Base-by-base conservation (phyloP, 1,284 basidiomycete genomes). In the Pseudozyma sp. region DNA sequence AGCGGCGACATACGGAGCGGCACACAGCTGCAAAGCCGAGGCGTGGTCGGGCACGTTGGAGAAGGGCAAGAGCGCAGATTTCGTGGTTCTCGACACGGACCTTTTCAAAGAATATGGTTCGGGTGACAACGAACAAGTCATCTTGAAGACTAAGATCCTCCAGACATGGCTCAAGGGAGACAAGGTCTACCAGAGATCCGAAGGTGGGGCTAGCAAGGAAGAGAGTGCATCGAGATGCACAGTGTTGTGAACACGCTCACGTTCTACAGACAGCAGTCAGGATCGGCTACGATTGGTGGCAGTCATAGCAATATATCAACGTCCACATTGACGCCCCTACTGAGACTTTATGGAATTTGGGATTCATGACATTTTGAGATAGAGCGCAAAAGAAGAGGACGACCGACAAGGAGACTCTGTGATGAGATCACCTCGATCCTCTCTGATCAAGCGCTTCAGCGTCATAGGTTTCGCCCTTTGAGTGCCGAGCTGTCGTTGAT, bases 21-120 rank as follows among this genome's bases (percentile, higher is more conserved):
- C 74, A 9, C 53, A 64, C 49, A 70, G 68, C 33, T 76, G 74
- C 46, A 71, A 66, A 47, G 65, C 69, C 3, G 74, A 76, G n/a
- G 30, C 17, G 4, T 66, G 65, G 62, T 37, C 63, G 6, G 74
- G 69, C 0, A 68, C 61, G 13, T 50, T 73, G 19, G 68, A 71
- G 33, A 30, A 50, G 50, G 74, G 74, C 4, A 72, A 62, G 49
- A 72, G 63, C 30, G 74, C 74, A 3, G 68, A 76, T 29, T 76
- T 76, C 51, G 69, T 65, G 6, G 63, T 76, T 6, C n/a, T 76
- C 33, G 74, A 76, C 42, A 68, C 68, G 14, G 64, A 73, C 49
- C 39, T 76, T 14, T 72, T 76, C 66, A 53, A 52, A 19, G 50
- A 68, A 9, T 40, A 76, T 11, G 58, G 54, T 4, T 55, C 43